phyloP scores from a whole-genome alignment of 371 early-diverging fungal genomes.

The Dinochytrium kinnereticum region DNA sequence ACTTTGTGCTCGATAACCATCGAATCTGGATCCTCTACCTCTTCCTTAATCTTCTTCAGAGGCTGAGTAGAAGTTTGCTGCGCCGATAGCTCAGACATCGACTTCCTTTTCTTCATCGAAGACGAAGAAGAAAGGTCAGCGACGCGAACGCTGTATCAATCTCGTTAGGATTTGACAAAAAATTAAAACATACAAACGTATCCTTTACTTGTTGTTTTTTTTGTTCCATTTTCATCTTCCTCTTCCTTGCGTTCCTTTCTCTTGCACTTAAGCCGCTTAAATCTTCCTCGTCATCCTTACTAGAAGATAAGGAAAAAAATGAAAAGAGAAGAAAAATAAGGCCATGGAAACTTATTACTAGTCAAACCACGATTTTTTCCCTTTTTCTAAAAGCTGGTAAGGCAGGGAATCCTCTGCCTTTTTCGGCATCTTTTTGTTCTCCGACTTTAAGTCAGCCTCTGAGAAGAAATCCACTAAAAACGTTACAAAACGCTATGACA shows the following conservation, averaged over 20 bases:
- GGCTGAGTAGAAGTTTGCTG: neutral
- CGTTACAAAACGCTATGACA: too few relatives aligned
- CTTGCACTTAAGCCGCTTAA: constrained; percentile 89
- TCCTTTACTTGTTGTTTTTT: constrained; percentile 73
- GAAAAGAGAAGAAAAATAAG: too few relatives aligned
- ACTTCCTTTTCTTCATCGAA: constrained; percentile 40
- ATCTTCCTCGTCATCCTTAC: constrained; percentile 34
- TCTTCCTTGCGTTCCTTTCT: constrained; percentile 85
- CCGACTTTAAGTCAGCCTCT: constrained; percentile 64
- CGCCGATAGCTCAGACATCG: neutral
- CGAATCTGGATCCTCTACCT: constrained; percentile 9
- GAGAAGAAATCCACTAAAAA: constrained; percentile 74
- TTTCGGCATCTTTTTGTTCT: neutral
- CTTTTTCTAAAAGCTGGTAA: constrained; percentile 27
- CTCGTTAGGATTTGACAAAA: constrained; percentile 14
- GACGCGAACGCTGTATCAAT: constrained; percentile 28
- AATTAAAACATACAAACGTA: constrained; percentile 58
- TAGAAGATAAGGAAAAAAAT: too few relatives aligned
- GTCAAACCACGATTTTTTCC: neutral
- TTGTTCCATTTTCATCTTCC: constrained; percentile 83
- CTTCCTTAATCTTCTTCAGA: constrained; percentile 13
- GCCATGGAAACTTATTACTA: too few relatives aligned
- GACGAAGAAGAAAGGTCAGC: constrained; percentile 41
- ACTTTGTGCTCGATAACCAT: constrained; percentile 45
- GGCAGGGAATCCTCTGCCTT: constrained; percentile 17